Base-by-base conservation (phyloP, 257 asterid species). In the Paraleonurus japonicus region DNA sequence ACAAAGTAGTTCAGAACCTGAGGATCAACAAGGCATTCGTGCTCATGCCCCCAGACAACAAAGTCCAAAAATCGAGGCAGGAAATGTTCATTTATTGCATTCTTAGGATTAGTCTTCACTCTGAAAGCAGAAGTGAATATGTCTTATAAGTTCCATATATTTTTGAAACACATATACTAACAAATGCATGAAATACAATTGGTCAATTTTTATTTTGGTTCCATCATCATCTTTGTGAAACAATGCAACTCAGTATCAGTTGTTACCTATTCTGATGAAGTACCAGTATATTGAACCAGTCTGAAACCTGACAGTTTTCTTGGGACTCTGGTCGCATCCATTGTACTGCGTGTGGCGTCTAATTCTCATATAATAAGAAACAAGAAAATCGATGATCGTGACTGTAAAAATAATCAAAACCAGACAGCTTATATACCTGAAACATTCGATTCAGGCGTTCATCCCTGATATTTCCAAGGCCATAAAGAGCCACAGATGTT, bases 331-430 rank as follows among this genome's bases (percentile, higher is more conserved):
- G 99, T 76, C 99, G 84, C 97, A 91, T 94, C 99, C 99, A 94
- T 64, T 94, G 99, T 78, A 94, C 96, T 45, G 99, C 97, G 79
- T 94, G 99, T 10, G 97, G 99, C 15, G 99, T 94, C 99, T 94
- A 78, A 73, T 73, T 66, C 70, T 73, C 75, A 71, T 67, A 81
- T 70, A 61, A 79, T n/a, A 73, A 73, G 41, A 70, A 59, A 65
- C 67, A 20, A 65, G 72, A 61, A 27, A 77, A 22, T 57, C 2
- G 10, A 66, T 51, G 33, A 73, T 73, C 37, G 61, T 24, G 53
- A 78, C 24, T 69, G 67, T 41, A 62, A 54, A 51, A 24, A 74
- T 61, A 63, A 19, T 70, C 63, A 77, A 69, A 65, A 65, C 58
- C 73, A 75, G 55, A 61, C 50, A 57, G 64, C 71, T 64, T 16